Conservation (phyloP, 2,329 filamentous ascomycete genomes). For the Botryosphaeria dothidea region DNA sequence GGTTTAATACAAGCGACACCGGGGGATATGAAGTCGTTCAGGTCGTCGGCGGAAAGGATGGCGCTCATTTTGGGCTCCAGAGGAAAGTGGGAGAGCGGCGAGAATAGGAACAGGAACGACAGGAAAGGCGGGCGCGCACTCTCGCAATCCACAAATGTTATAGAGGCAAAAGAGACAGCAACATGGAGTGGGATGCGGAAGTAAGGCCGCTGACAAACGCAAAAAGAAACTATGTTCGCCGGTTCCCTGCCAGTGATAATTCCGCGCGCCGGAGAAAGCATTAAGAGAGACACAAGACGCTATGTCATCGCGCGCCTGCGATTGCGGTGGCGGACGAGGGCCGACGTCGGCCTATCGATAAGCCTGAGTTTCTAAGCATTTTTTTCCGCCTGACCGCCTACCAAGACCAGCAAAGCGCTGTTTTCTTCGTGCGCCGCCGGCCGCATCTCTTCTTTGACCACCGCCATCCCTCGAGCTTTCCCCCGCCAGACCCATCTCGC, state of each 20-base stretch:
- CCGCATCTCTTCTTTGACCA: not conserved
- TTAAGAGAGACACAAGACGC: not conserved
- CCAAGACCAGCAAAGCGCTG: not conserved
- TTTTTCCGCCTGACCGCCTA: constrained; percentile 16
- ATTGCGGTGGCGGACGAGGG: constrained; percentile 8
- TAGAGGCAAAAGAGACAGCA: not conserved
- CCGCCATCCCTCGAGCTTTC: not conserved
- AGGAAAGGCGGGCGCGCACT: not conserved
- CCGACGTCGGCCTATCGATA: constrained; percentile 19
- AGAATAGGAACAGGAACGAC: not conserved
- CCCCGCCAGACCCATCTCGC: not conserved
- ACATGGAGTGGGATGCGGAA: not conserved
- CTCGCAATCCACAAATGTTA: not conserved
- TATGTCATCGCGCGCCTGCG: constrained; percentile 8
- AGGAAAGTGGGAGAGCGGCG: not conserved
- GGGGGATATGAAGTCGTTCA: constrained; percentile 98
- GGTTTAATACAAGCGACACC: constrained; percentile 98
- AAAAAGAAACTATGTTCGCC: not conserved
- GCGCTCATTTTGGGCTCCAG: constrained; percentile 72
- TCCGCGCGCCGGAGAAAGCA: constrained; percentile 9
- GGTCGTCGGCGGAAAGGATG: constrained; percentile 92
- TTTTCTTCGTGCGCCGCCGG: not conserved
- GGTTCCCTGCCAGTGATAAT: not conserved
- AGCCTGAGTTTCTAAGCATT: constrained; percentile 15
- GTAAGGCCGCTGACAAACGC: not conserved